Evolutionary conservation across 768 basidiomycete genomes (phyloP).

Genomic region (Cantharellus cinnabarinus): DNA sequence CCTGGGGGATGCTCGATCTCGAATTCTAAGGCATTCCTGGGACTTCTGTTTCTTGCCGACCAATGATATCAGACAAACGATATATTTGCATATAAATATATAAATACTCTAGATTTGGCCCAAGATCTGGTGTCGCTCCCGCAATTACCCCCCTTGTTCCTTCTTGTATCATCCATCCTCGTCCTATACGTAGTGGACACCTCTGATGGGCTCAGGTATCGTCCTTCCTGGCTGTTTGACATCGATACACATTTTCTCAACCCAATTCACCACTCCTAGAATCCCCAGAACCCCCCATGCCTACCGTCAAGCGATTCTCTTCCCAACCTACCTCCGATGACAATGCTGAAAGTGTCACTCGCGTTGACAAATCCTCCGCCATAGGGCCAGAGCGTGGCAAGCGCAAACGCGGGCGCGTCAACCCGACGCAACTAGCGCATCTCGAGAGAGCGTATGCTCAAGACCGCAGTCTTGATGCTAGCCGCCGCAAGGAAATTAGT

Average conservation of each 20-base stretch:
- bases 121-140: too few species aligned
- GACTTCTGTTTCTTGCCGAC: not conserved
- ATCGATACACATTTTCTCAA: not conserved
- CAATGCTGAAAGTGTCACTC: not conserved
- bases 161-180: not conserved
- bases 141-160: not conserved
- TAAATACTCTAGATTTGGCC: not conserved
- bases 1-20: not conserved
- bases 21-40: not conserved
- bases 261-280: not conserved
- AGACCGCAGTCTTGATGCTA: slow-evolving; percentile 54
- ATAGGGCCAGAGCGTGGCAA: slow-evolving; percentile 11
- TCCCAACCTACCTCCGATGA: not conserved
- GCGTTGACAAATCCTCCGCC: too few species aligned
- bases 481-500: slow-evolving; percentile 52
- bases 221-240: too few species aligned
- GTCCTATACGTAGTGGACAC: not conserved
- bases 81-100: not conserved
- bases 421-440: slow-evolving; percentile 54
- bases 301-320: not conserved
- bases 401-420: slow-evolving; percentile 59
- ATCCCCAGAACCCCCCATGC: not conserved
- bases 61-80: not conserved
- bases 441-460: slow-evolving; percentile 47
- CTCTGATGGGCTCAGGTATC: too few species aligned